phyloP scores from a whole-genome alignment of 768 basidiomycete genomes.

The Russula griseocarnosa region DNA sequence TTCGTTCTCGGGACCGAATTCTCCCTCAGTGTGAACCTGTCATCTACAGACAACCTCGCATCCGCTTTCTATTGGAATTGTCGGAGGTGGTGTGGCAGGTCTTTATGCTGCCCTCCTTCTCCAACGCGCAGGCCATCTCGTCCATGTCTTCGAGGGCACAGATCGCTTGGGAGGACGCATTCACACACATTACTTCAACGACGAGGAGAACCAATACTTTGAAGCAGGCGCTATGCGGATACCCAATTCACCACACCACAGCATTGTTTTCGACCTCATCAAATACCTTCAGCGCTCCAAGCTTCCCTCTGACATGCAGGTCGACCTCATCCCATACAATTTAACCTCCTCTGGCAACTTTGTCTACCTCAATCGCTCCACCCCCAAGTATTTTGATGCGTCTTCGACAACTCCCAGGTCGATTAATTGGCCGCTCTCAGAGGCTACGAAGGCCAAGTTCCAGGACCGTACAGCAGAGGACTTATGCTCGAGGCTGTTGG shows the following conservation, averaged over 20 bases:
- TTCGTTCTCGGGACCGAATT: background rate
- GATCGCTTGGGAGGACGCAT: conserved; percentile 27
- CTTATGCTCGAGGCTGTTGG: conserved; percentile 24
- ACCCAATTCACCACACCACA: conserved; percentile 25
- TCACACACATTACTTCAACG: conserved; percentile 26
- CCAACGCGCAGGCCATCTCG: conserved; percentile 16
- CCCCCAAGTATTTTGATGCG: background rate
- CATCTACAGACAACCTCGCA: background rate
- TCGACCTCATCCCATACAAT: conserved; percentile 26
- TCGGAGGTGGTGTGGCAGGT: conserved; percentile 26
- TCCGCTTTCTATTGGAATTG: conserved; percentile 17
- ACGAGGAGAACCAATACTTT: conserved; percentile 27
- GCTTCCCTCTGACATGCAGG: conserved; percentile 18
- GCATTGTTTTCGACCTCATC: conserved; percentile 23
- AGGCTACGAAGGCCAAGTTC: background rate
- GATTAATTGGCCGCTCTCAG: conserved; percentile 21
- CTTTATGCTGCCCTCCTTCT: conserved; percentile 27
- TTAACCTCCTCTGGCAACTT: conserved; percentile 24
- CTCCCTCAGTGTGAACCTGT: background rate
- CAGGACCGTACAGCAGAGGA: conserved; percentile 23
- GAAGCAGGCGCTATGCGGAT: conserved; percentile 31
- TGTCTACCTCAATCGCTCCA: conserved; percentile 24
- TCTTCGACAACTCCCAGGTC: conserved; percentile 16
- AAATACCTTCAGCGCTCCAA: conserved; percentile 8
- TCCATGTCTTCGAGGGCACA: conserved; percentile 25